These are phyloP conservation scores for Arthrobotrys conoides DNA, from an alignment of 2,329 filamentous ascomycete genomes.

Conservation along the genomic window DNA sequence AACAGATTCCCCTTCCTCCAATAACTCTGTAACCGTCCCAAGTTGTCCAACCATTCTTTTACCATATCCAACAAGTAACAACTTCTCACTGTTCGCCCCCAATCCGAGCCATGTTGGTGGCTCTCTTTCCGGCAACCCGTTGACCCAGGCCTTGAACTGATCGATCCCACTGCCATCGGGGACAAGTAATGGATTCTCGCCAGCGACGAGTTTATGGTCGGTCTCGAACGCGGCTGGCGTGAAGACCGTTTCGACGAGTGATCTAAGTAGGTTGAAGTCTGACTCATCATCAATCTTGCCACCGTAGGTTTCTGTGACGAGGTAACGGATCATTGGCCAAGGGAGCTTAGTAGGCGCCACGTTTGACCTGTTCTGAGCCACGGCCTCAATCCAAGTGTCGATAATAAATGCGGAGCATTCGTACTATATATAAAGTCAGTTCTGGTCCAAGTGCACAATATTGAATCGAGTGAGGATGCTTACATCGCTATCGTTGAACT, in stretches of 20 bases:
- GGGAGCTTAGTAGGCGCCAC: slow-evolving; percentile 93
- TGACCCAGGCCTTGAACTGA: slow-evolving; percentile 93
- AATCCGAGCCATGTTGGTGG: slow-evolving; percentile 94
- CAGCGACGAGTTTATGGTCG: slow-evolving; percentile 85
- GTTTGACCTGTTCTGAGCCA: slow-evolving; percentile 88
- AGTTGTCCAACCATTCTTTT: slow-evolving; percentile 86
- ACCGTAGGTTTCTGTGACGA: slow-evolving; percentile 94
- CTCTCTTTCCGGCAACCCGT: slow-evolving; percentile 91
- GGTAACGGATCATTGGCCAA: slow-evolving; percentile 93
- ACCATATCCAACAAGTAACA: slow-evolving; percentile 89
- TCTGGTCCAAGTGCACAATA: slow-evolving; percentile 8
- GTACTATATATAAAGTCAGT: slow-evolving; percentile 74
- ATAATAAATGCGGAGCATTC: slow-evolving; percentile 97
- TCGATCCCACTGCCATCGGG: slow-evolving; percentile 84
- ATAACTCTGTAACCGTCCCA: slow-evolving; percentile 84
- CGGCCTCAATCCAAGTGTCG: slow-evolving; percentile 90
- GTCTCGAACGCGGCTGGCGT: slow-evolving; percentile 92
- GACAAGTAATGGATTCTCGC: slow-evolving; percentile 76
- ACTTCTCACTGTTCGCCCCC: slow-evolving; percentile 95
- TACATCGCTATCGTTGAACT: slow-evolving; percentile 99
- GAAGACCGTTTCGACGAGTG: slow-evolving; percentile 82
- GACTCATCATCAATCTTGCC: slow-evolving; percentile 95
- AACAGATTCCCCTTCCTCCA: slow-evolving; percentile 88
- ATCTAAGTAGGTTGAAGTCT: slow-evolving; percentile 81
- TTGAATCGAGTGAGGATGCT: slow-evolving; percentile 67